Evolutionary conservation across 495 filamentous ascomycete genomes (phyloP).

Genomic region (Echria macrotheca): DNA sequence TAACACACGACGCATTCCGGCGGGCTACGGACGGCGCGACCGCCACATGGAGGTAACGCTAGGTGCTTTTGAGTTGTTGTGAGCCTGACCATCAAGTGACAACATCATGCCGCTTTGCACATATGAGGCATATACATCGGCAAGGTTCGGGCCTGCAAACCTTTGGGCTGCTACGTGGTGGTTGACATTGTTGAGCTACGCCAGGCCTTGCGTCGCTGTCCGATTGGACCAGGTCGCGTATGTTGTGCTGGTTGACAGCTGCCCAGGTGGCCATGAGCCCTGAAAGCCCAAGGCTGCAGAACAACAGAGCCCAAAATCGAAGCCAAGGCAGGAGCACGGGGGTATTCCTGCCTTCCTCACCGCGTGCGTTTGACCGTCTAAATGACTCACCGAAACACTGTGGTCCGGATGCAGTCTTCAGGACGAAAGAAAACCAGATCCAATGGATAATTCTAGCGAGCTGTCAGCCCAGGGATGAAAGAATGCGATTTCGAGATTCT

Average conservation of each 20-base stretch:
- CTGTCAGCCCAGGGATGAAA: not conserved
- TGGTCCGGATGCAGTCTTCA: not conserved
- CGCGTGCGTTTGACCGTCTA: conserved; percentile 1
- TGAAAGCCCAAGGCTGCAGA: too few relatives aligned
- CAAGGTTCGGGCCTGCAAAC: not conserved
- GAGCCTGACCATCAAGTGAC: not conserved
- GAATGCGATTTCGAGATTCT: not conserved
- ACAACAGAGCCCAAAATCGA: conserved; percentile 3
- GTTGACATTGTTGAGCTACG: conserved; percentile 1
- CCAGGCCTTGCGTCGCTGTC: not conserved
- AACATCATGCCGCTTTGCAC: not conserved
- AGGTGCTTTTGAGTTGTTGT: not conserved
- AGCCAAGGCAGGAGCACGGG: not conserved
- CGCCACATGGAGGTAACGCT: conserved; percentile 1
- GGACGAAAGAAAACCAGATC: not conserved
- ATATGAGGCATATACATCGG: too few relatives aligned
- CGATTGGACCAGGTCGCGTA: conserved; percentile 12
- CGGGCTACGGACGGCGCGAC: not conserved
- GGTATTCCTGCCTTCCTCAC: not conserved
- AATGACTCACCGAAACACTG: conserved; percentile 8
- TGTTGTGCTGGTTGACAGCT: conserved; percentile 6
- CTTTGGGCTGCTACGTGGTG: conserved; percentile 9
- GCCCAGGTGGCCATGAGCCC: too few relatives aligned
- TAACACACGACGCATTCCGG: not conserved
- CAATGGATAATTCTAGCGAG: conserved; percentile 9